phyloP scores from a whole-genome alignment of 495 filamentous ascomycete genomes.

The Penicillium verhagenii region DNA sequence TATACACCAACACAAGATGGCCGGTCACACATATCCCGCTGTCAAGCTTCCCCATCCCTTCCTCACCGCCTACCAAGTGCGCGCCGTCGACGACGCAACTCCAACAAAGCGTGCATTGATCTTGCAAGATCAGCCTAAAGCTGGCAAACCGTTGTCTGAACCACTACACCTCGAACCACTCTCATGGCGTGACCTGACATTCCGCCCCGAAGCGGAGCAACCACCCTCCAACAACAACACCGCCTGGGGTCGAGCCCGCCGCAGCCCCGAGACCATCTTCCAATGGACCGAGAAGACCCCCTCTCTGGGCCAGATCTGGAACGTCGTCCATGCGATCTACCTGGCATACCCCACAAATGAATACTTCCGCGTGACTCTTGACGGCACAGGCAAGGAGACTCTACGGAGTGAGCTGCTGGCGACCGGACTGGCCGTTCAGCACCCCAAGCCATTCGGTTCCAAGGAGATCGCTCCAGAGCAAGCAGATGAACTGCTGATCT shows the following conservation, averaged over 20 bases:
- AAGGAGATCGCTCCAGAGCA: slow-evolving; percentile 17
- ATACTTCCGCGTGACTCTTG: slow-evolving; percentile 50
- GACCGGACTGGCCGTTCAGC: slow-evolving; percentile 51
- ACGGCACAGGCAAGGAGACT: slow-evolving; percentile 35
- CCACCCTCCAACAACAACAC: slow-evolving; percentile 43
- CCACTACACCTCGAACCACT: slow-evolving; percentile 33
- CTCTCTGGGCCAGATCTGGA: slow-evolving; percentile 60
- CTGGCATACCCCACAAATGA: slow-evolving; percentile 53
- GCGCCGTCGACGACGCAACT: slow-evolving; percentile 19
- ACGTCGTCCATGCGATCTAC: slow-evolving; percentile 58
- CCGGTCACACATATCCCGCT: slow-evolving; percentile 19
- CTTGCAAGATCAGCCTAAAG: slow-evolving; percentile 25
- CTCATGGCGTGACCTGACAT: slow-evolving; percentile 32
- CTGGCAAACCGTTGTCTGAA: slow-evolving; percentile 27
- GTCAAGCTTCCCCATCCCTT: slow-evolving; percentile 35
- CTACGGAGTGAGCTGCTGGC: slow-evolving; percentile 50
- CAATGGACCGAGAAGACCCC: slow-evolving; percentile 43
- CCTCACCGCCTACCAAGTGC: slow-evolving; percentile 31
- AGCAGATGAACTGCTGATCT: slow-evolving; percentile 29
- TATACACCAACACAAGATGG: slow-evolving; percentile 12
- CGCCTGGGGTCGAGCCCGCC: slow-evolving; percentile 43
- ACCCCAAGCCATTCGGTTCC: slow-evolving; percentile 37
- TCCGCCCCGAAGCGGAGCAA: slow-evolving; percentile 19
- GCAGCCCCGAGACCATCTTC: slow-evolving; percentile 38
- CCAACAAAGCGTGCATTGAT: slow-evolving; percentile 24